Conservation (phyloP, 495 filamentous ascomycete species). For the Aspergillus steynii region DNA sequence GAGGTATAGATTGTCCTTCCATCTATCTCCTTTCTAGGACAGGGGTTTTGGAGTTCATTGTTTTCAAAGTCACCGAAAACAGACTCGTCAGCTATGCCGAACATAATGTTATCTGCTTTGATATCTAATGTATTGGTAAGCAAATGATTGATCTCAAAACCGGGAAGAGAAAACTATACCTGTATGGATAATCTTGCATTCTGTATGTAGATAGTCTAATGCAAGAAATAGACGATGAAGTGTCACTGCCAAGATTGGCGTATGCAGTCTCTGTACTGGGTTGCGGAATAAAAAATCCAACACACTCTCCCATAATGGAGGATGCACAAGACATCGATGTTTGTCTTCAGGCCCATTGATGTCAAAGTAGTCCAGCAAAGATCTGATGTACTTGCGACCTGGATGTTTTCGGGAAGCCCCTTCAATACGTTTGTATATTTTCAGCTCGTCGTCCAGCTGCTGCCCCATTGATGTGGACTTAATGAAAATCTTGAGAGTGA, state of each 20-base stretch:
- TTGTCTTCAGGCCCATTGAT: conserved; percentile 35
- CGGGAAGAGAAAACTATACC: conserved; percentile 16
- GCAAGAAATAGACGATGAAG: conserved; percentile 40
- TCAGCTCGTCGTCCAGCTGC: conserved; percentile 34
- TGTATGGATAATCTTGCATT: conserved; percentile 49
- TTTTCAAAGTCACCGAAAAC: conserved; percentile 29
- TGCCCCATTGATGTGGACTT: conserved; percentile 27
- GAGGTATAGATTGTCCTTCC: conserved; percentile 31
- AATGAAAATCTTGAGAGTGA: conserved; percentile 38
- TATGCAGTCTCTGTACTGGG: conserved; percentile 27
- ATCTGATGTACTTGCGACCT: conserved; percentile 23
- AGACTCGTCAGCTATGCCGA: conserved; percentile 36
- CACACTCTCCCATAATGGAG: conserved; percentile 44
- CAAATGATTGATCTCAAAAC: neutral
- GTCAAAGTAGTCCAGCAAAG: conserved; percentile 37
- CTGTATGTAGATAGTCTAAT: conserved; percentile 46
- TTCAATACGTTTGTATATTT: conserved; percentile 31
- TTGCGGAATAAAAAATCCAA: conserved; percentile 35
- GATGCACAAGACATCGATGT: conserved; percentile 43
- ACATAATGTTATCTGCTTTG: conserved; percentile 40
- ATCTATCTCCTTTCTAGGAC: conserved; percentile 29
- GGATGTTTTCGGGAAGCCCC: conserved; percentile 22
- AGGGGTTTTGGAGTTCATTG: conserved; percentile 29
- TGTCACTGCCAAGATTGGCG: conserved; percentile 19
- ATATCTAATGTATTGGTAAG: conserved; percentile 25